phyloP scores from a whole-genome alignment of 169 alveolate species.

The Plasmodium gonderi region DNA sequence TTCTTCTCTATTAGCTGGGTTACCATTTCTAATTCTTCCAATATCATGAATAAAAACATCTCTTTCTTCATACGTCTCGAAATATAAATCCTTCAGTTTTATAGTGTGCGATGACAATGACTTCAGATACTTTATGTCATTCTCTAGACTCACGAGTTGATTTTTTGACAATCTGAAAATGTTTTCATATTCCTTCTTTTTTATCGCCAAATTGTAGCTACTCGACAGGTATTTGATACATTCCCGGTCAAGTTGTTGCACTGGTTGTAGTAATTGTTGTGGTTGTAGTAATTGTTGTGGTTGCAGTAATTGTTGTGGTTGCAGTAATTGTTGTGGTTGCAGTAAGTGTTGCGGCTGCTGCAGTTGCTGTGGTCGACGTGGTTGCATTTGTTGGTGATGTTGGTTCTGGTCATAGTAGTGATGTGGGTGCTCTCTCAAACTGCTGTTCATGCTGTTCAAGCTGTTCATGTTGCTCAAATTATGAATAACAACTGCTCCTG shows the following conservation, averaged over 20 bases:
- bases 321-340: background rate
- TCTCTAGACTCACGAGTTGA: conserved; percentile 42
- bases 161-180: conserved; percentile 27
- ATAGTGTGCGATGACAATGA: conserved; percentile 29
- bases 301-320: background rate
- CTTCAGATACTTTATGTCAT: conserved; percentile 40
- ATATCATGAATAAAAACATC: conserved; percentile 1
- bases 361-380: background rate
- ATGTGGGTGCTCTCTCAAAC: background rate
- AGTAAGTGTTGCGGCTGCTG: no score
- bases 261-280: background rate
- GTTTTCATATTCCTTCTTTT: conserved; percentile 36
- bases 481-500: background rate
- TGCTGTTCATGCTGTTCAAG: background rate
- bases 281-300: background rate
- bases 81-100: conserved; percentile 28
- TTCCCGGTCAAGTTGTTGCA: no score
- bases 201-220: background rate
- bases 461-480: background rate
- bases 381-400: background rate
- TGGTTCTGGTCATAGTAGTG: background rate
- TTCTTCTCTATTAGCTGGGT: no score
- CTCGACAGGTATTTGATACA: background rate
- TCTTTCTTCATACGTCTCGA: conserved; percentile 42
- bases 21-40: background rate